Percentiles rank a stretch among this genome's conserved stretches.
Conservation (phyloP, 108 stramenopile species). For the Fragilariopsis cylindrus region DNA sequence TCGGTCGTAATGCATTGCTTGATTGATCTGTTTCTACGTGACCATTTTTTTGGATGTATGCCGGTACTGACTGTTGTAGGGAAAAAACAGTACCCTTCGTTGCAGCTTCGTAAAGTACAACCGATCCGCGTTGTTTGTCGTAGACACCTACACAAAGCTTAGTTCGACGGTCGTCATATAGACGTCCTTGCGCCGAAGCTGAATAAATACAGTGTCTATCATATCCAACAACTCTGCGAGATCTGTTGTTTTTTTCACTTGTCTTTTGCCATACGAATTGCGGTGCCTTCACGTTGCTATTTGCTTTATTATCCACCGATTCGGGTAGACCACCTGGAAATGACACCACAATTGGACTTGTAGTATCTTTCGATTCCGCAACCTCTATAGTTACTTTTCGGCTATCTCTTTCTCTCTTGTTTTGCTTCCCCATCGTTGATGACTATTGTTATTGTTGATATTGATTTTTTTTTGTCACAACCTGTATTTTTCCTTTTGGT, state of each 20-base stretch:
- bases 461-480: no score
- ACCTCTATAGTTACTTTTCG: conserved; percentile 24
- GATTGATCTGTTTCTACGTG: conserved; percentile 4
- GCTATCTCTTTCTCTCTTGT: conserved; percentile 14
- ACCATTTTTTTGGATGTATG: conserved; percentile 44
- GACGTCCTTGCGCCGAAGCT: conserved; percentile 46
- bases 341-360: conserved; percentile 74
- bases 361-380: conserved; percentile 24
- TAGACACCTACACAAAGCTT: conserved; percentile 68
- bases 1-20: conserved; percentile 24
- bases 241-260: conserved; percentile 14
- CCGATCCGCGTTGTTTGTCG: conserved; percentile 50
- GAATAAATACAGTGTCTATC: conserved; percentile 36
- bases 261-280: conserved; percentile 23
- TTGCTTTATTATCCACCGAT: conserved; percentile 16
- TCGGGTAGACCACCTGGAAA: conserved; percentile 74
- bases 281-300: neutral
- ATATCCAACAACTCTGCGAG: conserved; percentile 29
- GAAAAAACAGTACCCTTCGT: conserved; percentile 70
- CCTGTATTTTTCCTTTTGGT: no score
- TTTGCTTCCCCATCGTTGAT: neutral
- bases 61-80: conserved; percentile 60
- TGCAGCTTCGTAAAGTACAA: conserved; percentile 56
- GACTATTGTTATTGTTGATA: no score
- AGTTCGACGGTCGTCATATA: conserved; percentile 67